These are phyloP conservation scores for Tylopilus felleus DNA, from an alignment of 768 basidiomycete genomes.

Conservation along the genomic window DNA sequence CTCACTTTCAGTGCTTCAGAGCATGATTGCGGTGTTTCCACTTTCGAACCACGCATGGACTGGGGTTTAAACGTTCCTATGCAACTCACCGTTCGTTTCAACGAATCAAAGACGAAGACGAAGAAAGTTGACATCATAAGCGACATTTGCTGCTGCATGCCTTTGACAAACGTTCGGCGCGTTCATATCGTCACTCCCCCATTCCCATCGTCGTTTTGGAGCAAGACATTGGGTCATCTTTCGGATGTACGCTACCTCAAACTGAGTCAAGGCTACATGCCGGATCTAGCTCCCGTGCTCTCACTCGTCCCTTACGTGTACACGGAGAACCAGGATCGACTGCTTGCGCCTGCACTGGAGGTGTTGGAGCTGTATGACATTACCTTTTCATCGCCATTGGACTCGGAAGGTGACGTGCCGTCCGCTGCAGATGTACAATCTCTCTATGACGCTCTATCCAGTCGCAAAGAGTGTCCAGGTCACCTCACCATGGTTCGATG, in stretches of 20 bases:
- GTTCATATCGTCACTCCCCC: background rate
- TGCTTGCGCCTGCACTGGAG: background rate
- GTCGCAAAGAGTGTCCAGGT: background rate
- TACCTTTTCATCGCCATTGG: no score
- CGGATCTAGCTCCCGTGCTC: background rate
- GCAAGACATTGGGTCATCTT: background rate
- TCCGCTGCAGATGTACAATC: background rate
- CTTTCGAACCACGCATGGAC: background rate
- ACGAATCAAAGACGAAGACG: slow-evolving; percentile 20
- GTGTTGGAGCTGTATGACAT: background rate
- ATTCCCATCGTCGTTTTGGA: background rate
- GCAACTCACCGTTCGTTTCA: background rate
- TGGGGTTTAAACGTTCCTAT: background rate
- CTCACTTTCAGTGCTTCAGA: background rate
- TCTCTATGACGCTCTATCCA: background rate
- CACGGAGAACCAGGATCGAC: no score
- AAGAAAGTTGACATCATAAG: background rate
- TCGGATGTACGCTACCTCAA: background rate
- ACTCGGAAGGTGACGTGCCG: background rate
- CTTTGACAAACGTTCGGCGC: background rate
- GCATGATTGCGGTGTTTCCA: background rate
- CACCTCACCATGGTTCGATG: background rate
- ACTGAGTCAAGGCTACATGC: background rate
- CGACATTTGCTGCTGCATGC: background rate
- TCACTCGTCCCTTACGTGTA: background rate